Base-by-base conservation (phyloP, 139 green algal species). In the Chlamydomonas asymmetrica region DNA sequence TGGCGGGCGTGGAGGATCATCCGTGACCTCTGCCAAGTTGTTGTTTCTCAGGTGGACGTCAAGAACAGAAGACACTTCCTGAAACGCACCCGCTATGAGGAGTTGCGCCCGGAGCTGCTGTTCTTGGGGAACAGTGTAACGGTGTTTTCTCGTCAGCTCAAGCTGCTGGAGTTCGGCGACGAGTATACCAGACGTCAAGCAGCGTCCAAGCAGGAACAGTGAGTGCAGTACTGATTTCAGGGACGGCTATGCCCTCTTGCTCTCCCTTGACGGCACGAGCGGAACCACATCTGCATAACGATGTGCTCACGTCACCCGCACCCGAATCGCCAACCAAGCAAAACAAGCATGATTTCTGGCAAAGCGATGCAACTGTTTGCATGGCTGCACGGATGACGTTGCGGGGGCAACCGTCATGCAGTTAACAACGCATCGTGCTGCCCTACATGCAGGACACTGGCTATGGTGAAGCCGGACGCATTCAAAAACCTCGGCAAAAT, bases 1-100 rank as follows among this genome's bases (percentile, higher is more conserved):
- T n/a, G n/a, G n/a, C n/a, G n/a, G n/a, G n/a, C n/a, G n/a, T n/a
- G n/a, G n/a, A n/a, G n/a, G n/a, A n/a, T n/a, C n/a, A n/a, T n/a
- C n/a, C n/a, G n/a, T n/a, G n/a, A n/a, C n/a, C n/a, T n/a, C n/a
- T n/a, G n/a, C n/a, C n/a, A n/a, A n/a, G n/a, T n/a, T n/a, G n/a
- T n/a, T n/a, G n/a, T n/a, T n/a, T n/a, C n/a, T 65, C 84, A 94
- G 92, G 86, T 93, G 68, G 93, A 97, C 80, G 82, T 95, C 61
- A 95, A 95, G 81, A 95, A 94, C 66, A 76, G 82, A 13, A 73
- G 84, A 16, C 80, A 82, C 4, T 96, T 97, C 65, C 82, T 97
- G 37, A 94, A 93, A 74, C 83, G 82, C 4, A 83, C 69, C 16
- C 79, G 78, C 7, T 88, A 87, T 41, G 82, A 89, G 8, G 66